Conservation (phyloP, 129 eudicot genomes). For the Kitagawia praeruptora region DNA sequence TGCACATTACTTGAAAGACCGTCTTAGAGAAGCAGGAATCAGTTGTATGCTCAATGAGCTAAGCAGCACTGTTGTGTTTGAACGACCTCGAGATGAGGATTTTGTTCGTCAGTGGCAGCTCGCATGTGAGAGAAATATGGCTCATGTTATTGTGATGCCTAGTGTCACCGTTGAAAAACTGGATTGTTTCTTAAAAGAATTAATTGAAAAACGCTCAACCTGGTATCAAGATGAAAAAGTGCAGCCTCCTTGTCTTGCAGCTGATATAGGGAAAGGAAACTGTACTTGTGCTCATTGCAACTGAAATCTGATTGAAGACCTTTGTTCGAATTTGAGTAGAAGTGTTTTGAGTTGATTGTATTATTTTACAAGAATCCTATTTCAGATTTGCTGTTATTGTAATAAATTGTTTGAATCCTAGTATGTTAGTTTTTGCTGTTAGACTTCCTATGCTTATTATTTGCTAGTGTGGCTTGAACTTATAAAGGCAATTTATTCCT, state of each 20-base stretch:
- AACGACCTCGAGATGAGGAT: conserved; percentile 83
- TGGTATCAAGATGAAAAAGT: conserved; percentile 54
- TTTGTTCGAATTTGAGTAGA: background rate
- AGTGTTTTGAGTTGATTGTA: background rate
- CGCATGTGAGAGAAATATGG: conserved; percentile 88
- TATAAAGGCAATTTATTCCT: too few relatives aligned
- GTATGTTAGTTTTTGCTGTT: background rate
- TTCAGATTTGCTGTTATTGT: background rate
- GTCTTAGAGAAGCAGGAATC: conserved; percentile 58
- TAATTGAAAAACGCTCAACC: conserved; percentile 41
- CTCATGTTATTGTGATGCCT: conserved; percentile 94
- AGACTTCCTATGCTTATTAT: too few relatives aligned
- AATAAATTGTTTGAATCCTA: background rate
- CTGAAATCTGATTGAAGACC: conserved; percentile 16
- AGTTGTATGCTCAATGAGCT: conserved; percentile 97
- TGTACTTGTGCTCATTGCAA: conserved; percentile 70
- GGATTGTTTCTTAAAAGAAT: conserved; percentile 58
- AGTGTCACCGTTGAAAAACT: conserved; percentile 73
- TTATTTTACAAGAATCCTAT: background rate
- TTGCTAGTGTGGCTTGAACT: background rate
- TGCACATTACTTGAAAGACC: conserved; percentile 77
- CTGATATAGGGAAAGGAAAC: conserved; percentile 55
- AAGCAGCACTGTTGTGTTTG: conserved; percentile 95
- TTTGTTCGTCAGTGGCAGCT: conserved; percentile 92
- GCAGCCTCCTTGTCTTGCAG: conserved; percentile 84